These are phyloP conservation scores for Diaporthe citriasiana DNA, from an alignment of 2,329 filamentous ascomycete genomes.

Conservation along the genomic window DNA sequence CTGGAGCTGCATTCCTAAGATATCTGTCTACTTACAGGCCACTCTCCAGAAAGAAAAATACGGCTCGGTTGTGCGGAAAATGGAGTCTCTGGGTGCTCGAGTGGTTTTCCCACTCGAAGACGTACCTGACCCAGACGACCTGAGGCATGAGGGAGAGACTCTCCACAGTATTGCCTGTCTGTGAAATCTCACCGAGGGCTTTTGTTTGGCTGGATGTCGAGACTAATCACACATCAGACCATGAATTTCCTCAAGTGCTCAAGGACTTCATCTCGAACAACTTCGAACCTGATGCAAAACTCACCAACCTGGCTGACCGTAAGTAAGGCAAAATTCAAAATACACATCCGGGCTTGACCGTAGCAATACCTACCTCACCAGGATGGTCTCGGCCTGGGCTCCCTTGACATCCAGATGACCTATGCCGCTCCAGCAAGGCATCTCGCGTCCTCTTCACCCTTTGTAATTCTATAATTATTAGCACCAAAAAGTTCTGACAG, in stretches of 20 bases:
- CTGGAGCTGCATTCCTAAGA: no score
- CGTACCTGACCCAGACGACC: constrained; percentile 27
- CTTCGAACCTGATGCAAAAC: constrained; percentile 40
- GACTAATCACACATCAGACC: constrained; percentile 6
- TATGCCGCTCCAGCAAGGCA: background rate
- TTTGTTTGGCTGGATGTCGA: background rate
- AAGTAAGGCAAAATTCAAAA: background rate
- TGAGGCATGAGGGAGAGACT: constrained; percentile 39
- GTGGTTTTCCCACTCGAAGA: constrained; percentile 42
- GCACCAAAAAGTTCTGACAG: background rate
- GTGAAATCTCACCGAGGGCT: background rate
- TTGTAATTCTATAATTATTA: background rate
- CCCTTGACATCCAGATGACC: background rate
- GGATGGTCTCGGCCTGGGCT: background rate
- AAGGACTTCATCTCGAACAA: constrained; percentile 37
- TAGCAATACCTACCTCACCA: background rate
- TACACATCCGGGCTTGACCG: background rate
- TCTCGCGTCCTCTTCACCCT: no score
- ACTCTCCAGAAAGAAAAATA: constrained; percentile 40
- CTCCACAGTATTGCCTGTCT: constrained; percentile 44
- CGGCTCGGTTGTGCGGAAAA: constrained; percentile 38
- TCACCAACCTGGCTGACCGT: constrained; percentile 43
- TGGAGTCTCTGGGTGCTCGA: constrained; percentile 41
- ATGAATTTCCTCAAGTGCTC: constrained; percentile 41
- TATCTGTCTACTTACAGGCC: no score